phyloP scores from a whole-genome alignment of 2,329 filamentous ascomycete species.

The Venturia aucupariae region DNA sequence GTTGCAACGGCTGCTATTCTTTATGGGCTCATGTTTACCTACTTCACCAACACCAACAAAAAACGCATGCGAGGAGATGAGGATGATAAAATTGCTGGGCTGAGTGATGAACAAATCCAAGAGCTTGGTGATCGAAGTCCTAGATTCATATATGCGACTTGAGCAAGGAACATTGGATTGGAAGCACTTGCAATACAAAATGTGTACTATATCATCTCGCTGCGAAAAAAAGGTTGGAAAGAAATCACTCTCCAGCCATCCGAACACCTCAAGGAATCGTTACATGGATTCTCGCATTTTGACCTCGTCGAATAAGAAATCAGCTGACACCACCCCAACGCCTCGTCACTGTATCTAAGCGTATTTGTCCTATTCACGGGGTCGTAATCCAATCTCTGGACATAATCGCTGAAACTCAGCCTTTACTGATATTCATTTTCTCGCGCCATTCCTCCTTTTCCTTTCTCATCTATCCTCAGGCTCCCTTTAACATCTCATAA shows the following conservation, averaged over 20 bases:
- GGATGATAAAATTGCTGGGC: conserved; percentile 30
- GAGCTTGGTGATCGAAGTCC: conserved; percentile 39
- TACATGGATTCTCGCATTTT: not conserved
- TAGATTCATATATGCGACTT: conserved; percentile 34
- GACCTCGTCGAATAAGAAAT: not conserved
- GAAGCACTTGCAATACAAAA: too few species aligned
- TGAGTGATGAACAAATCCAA: conserved; percentile 34
- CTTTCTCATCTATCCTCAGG: too few species aligned
- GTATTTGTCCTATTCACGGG: too few species aligned
- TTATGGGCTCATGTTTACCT: conserved; percentile 30
- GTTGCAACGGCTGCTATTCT: conserved; percentile 33
- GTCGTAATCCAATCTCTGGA: too few species aligned
- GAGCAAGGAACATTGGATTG: not conserved
- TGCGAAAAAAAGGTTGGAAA: too few species aligned
- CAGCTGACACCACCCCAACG: too few species aligned
- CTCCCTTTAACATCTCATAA: not conserved
- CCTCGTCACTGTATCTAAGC: too few species aligned
- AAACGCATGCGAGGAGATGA: conserved; percentile 31
- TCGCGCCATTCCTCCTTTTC: not conserved
- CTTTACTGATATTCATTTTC: too few species aligned
- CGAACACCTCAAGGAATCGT: too few species aligned
- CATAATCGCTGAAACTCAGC: too few species aligned
- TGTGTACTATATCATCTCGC: too few species aligned
- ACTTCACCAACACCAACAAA: conserved; percentile 30
- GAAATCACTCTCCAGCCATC: too few species aligned